phyloP scores from a whole-genome alignment of 108 stramenopile genomes.

The Nitzschia inconspicua region DNA sequence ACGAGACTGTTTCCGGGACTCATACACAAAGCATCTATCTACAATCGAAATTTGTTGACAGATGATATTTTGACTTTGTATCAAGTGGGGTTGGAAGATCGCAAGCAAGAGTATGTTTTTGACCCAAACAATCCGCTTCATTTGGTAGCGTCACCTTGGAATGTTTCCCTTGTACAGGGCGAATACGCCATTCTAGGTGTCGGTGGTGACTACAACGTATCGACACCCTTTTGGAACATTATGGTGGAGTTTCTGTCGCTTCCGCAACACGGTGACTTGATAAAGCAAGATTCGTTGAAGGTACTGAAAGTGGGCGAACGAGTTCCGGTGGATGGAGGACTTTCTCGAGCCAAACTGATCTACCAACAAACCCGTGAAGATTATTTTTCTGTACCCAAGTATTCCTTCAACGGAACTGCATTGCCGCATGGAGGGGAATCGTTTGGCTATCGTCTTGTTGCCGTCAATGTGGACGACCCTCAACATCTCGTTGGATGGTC shows the following conservation, averaged over 20 bases:
- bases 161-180: background rate
- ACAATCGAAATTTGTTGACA: background rate
- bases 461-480: background rate
- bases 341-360: background rate
- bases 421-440: slow-evolving; percentile 7
- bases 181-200: slow-evolving; percentile 1
- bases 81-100: background rate
- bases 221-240: slow-evolving; percentile 2
- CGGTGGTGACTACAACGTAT: background rate
- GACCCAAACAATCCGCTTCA: background rate
- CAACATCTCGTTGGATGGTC: slow-evolving; percentile 10
- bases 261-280: background rate
- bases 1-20: background rate
- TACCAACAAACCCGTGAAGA: background rate
- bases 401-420: background rate
- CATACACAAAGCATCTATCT: background rate
- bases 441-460: slow-evolving; percentile 21
- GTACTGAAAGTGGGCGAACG: background rate
- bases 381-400: slow-evolving; percentile 8
- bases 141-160: slow-evolving; percentile 2
- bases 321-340: background rate
- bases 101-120: background rate
- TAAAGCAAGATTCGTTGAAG: background rate
- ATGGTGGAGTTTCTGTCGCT: background rate
- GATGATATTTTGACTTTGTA: background rate